Evolutionary conservation across 257 asterid genomes (phyloP).

Genomic region (Hygrophila difformis): DNA sequence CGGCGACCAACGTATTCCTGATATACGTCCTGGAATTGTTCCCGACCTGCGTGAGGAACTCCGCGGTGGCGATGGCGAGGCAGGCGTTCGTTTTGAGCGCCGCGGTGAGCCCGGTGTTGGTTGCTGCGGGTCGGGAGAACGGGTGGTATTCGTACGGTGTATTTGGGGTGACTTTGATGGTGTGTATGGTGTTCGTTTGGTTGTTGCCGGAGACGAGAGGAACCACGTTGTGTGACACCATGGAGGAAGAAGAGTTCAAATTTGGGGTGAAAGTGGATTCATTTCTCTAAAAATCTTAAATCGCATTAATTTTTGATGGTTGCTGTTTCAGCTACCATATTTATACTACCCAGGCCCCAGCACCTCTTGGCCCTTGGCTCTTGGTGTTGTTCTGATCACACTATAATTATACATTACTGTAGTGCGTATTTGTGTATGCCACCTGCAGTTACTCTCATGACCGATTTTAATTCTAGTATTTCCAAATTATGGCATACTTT

Average conservation of each 20-base stretch:
- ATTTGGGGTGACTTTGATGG: conserved; percentile 13
- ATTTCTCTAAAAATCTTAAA: too few species aligned
- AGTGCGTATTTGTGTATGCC: too few species aligned
- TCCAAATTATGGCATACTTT: too few species aligned
- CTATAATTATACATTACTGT: too few species aligned
- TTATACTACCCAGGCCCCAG: too few species aligned
- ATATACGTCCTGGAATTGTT: conserved; percentile 25
- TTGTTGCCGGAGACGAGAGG: conserved; percentile 27
- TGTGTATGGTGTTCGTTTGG: conserved; percentile 17
- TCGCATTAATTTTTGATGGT: too few species aligned
- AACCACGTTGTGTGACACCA: conserved; percentile 15
- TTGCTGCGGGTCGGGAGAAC: conserved; percentile 15
- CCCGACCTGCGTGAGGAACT: conserved; percentile 31
- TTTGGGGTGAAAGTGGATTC: too few species aligned
- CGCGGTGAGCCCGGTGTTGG: conserved; percentile 20
- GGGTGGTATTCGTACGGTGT: conserved; percentile 17
- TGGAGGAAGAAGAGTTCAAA: conserved; percentile 21
- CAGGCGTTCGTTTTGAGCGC: conserved; percentile 21
- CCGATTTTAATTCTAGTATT: too few species aligned
- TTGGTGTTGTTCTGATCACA: too few species aligned
- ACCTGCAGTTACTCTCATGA: too few species aligned
- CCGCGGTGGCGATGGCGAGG: conserved; percentile 27
- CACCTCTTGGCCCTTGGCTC: too few species aligned
- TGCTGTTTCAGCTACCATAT: too few species aligned
- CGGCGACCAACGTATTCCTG: conserved; percentile 6